A percentile compares a stretch with the other conserved stretches of the same genome.
Conservation (phyloP, 345 rosid genomes). For the Cardamine chenopodiifolia region DNA sequence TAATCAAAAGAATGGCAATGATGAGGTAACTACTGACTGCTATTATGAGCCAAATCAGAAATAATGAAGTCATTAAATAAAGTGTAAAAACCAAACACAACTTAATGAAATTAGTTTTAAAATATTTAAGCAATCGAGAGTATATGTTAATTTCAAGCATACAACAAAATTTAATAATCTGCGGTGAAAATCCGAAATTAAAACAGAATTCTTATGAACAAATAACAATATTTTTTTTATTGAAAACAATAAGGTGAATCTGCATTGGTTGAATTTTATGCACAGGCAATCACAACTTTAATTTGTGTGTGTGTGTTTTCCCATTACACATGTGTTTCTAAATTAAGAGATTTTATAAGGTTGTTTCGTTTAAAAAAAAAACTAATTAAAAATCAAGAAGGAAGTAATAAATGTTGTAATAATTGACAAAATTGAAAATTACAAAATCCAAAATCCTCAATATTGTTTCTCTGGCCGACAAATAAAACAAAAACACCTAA, state of each 20-base stretch:
- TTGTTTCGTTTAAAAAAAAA: background rate
- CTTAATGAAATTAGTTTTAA: background rate
- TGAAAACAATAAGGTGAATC: background rate
- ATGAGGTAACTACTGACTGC: constrained; percentile 27
- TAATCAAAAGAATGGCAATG: constrained; percentile 7
- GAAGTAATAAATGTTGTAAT: constrained; percentile 28
- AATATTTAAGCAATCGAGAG: background rate
- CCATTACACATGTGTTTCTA: constrained; percentile 13
- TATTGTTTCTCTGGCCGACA: constrained; percentile 37
- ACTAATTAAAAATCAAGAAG: background rate
- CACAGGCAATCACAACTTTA: constrained; percentile 3
- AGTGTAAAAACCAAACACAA: background rate
- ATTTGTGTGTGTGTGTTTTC: background rate
- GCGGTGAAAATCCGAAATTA: background rate
- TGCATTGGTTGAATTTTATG: background rate
- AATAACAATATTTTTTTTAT: background rate
- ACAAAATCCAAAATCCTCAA: constrained; percentile 15
- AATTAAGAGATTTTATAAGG: constrained; percentile 13
- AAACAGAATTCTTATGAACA: background rate
- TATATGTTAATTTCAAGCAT: background rate
- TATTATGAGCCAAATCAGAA: constrained; percentile 11
- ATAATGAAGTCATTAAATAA: background rate
- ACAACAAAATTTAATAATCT: background rate
- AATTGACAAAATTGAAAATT: constrained; percentile 14
- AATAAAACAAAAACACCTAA: constrained; percentile 34